These are phyloP conservation scores for Alternaria sp. DNA, from an alignment of 2,329 filamentous ascomycete genomes.

Conservation along the genomic window DNA sequence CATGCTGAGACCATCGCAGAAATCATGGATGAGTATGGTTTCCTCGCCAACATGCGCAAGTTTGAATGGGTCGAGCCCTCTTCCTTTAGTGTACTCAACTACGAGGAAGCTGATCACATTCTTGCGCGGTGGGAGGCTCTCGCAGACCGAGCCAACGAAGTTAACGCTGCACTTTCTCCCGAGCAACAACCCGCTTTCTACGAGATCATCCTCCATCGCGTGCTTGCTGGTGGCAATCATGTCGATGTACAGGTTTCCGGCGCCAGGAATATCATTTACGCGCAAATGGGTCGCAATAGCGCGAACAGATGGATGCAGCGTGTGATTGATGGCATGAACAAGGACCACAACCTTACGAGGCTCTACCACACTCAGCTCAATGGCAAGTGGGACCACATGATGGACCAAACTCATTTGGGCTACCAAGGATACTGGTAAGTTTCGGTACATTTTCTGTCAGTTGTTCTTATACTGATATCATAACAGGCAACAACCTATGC, in stretches of 20 bases:
- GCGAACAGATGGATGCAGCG: slow-evolving; percentile 49
- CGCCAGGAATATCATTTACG: slow-evolving; percentile 49
- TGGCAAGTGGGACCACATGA: slow-evolving; percentile 53
- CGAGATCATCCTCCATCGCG: slow-evolving; percentile 68
- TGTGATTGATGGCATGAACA: slow-evolving; percentile 49
- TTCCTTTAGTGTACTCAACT: slow-evolving; percentile 69
- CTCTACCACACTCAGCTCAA: slow-evolving; percentile 47
- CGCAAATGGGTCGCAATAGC: slow-evolving; percentile 49
- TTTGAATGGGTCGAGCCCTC: slow-evolving; percentile 68
- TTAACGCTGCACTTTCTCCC: slow-evolving; percentile 64
- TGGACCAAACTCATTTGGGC: slow-evolving; percentile 53
- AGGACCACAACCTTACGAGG: slow-evolving; percentile 47
- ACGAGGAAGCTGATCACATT: slow-evolving; percentile 68
- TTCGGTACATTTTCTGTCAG: slow-evolving; percentile 36
- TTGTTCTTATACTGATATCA: not conserved
- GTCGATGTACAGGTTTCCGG: slow-evolving; percentile 57
- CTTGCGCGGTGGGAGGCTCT: slow-evolving; percentile 65
- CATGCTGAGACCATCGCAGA: slow-evolving; percentile 59
- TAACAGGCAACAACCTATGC: slow-evolving; percentile 74
- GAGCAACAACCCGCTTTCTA: slow-evolving; percentile 67
- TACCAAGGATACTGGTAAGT: slow-evolving; percentile 52
- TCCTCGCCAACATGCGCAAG: slow-evolving; percentile 66
- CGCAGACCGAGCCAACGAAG: slow-evolving; percentile 61
- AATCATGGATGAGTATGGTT: slow-evolving; percentile 64
- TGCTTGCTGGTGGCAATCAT: slow-evolving; percentile 65